Evolutionary conservation across 257 asterid genomes (phyloP).

Genomic region (Catharanthus roseus): DNA sequence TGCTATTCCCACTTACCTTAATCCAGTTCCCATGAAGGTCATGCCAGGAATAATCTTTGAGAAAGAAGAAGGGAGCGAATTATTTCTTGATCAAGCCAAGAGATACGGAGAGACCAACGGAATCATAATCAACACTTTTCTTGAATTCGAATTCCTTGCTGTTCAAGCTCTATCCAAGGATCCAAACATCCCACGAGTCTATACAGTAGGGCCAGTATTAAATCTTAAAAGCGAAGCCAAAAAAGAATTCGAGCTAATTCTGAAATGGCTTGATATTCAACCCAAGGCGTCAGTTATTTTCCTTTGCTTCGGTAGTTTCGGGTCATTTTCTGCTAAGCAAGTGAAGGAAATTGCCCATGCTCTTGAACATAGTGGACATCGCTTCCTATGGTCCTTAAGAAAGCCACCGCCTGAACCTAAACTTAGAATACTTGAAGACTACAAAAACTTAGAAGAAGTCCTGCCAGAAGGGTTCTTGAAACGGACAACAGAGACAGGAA

Average conservation of each 20-base stretch:
- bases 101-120: conserved; percentile 26
- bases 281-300: conserved; percentile 26
- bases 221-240: conserved; percentile 1
- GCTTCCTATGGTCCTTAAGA: conserved; percentile 39
- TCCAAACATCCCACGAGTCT: conserved; percentile 19
- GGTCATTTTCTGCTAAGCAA: conserved; percentile 21
- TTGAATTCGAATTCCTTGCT: conserved; percentile 36
- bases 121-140: conserved; percentile 38
- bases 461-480: conserved; percentile 34
- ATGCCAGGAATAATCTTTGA: conserved; percentile 12
- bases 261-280: conserved; percentile 23
- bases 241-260: background rate
- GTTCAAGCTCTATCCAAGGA: conserved; percentile 9
- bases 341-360: conserved; percentile 35
- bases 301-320: conserved; percentile 35
- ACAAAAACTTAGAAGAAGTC: background rate
- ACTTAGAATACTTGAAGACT: background rate
- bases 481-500: conserved; percentile 27
- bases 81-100: background rate
- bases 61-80: background rate
- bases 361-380: conserved; percentile 20
- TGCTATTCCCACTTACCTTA: background rate
- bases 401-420: conserved; percentile 16
- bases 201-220: conserved; percentile 43
- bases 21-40: conserved; percentile 10